phyloP scores from a whole-genome alignment of 352 stramenopile species.

The Globisporangium okanoganense region DNA sequence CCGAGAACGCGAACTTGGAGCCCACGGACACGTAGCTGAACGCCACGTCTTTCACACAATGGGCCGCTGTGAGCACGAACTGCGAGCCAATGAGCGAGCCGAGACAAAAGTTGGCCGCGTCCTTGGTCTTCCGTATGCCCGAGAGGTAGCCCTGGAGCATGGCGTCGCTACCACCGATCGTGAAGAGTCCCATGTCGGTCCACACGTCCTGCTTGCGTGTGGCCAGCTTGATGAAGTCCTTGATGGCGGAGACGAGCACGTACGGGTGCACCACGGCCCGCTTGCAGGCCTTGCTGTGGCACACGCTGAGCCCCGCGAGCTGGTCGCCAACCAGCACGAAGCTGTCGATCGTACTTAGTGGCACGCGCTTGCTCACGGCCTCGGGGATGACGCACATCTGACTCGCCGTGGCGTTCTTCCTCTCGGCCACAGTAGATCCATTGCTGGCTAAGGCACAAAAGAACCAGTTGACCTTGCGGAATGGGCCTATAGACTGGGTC shows the following conservation, averaged over 20 bases:
- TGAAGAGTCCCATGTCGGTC: slow-evolving; percentile 10
- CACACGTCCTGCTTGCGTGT: slow-evolving; percentile 18
- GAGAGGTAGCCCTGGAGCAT: slow-evolving; percentile 24
- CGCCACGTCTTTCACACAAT: slow-evolving; percentile 22
- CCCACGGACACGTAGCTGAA: slow-evolving; percentile 28
- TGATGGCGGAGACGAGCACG: slow-evolving; percentile 19
- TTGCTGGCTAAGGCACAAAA: slow-evolving; percentile 11
- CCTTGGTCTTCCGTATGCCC: slow-evolving; percentile 20
- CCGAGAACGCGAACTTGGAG: slow-evolving; percentile 20
- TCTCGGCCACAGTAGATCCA: neutral
- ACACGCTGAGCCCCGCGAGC: slow-evolving; percentile 24
- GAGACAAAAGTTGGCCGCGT: slow-evolving; percentile 25
- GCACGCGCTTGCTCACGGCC: slow-evolving; percentile 12
- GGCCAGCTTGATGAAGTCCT: slow-evolving; percentile 20
- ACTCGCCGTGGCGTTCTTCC: neutral
- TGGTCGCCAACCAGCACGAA: slow-evolving; percentile 27
- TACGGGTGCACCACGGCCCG: slow-evolving; percentile 16
- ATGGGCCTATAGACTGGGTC: slow-evolving; percentile 2
- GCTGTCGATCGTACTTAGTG: slow-evolving; percentile 14
- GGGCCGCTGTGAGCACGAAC: slow-evolving; percentile 33
- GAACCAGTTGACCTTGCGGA: slow-evolving; percentile 19
- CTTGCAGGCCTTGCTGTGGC: slow-evolving; percentile 1
- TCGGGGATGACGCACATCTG: slow-evolving; percentile 20
- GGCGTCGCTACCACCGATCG: slow-evolving; percentile 18
- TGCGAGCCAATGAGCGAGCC: slow-evolving; percentile 31